Percentiles rank a stretch among this genome's conserved stretches.
phyloP scores from a whole-genome alignment of 192 early-diverging fungal species.

The Gaertneriomyces sp. region DNA sequence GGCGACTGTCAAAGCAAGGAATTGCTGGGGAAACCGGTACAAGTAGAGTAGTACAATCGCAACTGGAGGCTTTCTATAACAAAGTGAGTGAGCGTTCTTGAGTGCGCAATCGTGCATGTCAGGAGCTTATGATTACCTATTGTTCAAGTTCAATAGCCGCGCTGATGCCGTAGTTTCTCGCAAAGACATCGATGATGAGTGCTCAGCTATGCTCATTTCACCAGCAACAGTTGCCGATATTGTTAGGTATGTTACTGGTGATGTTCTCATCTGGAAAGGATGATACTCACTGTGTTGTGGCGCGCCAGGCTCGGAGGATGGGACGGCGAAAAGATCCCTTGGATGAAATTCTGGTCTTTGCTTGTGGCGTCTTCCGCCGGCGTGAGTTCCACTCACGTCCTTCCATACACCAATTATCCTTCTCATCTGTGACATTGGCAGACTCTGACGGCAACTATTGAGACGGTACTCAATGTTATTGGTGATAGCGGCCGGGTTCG shows the following conservation, averaged over 20 bases:
- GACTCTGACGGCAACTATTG: conserved; percentile 39
- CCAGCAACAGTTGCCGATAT: conserved; percentile 26
- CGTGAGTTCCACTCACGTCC: conserved; percentile 12
- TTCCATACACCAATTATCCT: neutral
- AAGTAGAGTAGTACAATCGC: conserved; percentile 35
- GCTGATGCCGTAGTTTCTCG: conserved; percentile 13
- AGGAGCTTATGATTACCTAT: conserved; percentile 2
- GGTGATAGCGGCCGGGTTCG: conserved; percentile 35
- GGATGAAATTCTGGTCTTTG: conserved; percentile 48
- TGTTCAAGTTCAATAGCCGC: conserved; percentile 14
- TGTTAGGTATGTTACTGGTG: conserved; percentile 16
- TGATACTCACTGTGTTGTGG: neutral
- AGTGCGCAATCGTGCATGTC: neutral
- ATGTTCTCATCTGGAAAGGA: neutral
- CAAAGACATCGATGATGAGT: conserved; percentile 36
- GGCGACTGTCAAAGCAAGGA: conserved; percentile 35
- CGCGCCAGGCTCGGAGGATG: conserved; percentile 39
- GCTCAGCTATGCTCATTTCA: conserved; percentile 24
- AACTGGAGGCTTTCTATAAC: conserved; percentile 43
- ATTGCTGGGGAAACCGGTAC: conserved; percentile 13
- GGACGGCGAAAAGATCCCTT: conserved; percentile 38
- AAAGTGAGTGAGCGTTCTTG: conserved; percentile 24
- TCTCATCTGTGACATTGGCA: neutral
- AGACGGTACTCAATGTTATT: conserved; percentile 26
- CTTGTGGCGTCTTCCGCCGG: conserved; percentile 39